Percentiles rank a stretch among this genome's conserved stretches.
phyloP scores from a whole-genome alignment of 1,139 yeast species.

The Nakaseomyces delphensis region DNA sequence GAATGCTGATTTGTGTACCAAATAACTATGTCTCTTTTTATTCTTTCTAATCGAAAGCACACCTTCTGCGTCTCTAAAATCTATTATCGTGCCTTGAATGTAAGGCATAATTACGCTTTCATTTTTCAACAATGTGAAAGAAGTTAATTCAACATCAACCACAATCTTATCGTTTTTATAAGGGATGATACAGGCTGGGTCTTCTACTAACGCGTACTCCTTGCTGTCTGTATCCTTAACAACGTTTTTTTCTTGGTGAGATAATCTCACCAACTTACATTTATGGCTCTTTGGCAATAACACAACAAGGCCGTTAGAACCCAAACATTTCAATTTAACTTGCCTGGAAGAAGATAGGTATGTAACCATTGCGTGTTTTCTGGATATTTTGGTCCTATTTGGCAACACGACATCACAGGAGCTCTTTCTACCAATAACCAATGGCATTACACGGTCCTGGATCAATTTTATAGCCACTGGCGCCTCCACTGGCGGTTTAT shows the following conservation, averaged over 20 bases:
- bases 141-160: slow-evolving; percentile 34
- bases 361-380: slow-evolving; percentile 29
- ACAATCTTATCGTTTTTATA: slow-evolving; percentile 16
- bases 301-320: slow-evolving; percentile 33
- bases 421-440: slow-evolving; percentile 28
- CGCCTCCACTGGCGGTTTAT: neutral
- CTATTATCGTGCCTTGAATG: slow-evolving; percentile 44
- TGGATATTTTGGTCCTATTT: slow-evolving; percentile 26
- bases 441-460: slow-evolving; percentile 5
- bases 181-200: slow-evolving; percentile 4
- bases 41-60: neutral
- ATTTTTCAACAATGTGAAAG: slow-evolving; percentile 45
- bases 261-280: slow-evolving; percentile 15
- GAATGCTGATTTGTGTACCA: slow-evolving; percentile 8
- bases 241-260: neutral
- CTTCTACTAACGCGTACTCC: slow-evolving; percentile 11
- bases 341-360: slow-evolving; percentile 26
- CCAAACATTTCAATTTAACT: slow-evolving; percentile 32
- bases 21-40: slow-evolving; percentile 2
- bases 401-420: slow-evolving; percentile 29
- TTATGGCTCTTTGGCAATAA: slow-evolving; percentile 24
- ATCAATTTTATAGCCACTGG: neutral
- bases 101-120: slow-evolving; percentile 53
- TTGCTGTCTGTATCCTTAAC: slow-evolving; percentile 4
- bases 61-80: slow-evolving; percentile 38